These are phyloP conservation scores for Ogataea salicorniae DNA, from an alignment of 805 yeast species.

Conservation along the genomic window DNA sequence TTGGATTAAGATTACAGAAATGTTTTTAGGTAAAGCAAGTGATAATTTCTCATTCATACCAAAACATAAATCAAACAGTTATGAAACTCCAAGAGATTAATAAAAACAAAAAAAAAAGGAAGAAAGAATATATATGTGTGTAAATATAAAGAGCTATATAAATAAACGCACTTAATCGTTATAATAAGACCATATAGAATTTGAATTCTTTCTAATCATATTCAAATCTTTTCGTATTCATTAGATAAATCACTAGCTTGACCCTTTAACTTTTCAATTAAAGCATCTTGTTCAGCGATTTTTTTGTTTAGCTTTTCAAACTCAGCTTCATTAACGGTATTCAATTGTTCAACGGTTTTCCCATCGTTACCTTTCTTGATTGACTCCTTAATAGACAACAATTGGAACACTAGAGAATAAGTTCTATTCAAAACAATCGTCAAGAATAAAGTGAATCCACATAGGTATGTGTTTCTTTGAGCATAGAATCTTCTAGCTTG, in stretches of 20 bases:
- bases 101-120: background rate
- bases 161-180: background rate
- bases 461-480: constrained; percentile 91
- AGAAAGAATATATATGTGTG: background rate
- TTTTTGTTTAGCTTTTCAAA: constrained; percentile 44
- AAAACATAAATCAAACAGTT: constrained; percentile 91
- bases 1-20: constrained; percentile 93
- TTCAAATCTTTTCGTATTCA: constrained; percentile 46
- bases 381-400: constrained; percentile 59
- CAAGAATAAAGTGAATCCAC: constrained; percentile 91
- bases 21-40: constrained; percentile 87
- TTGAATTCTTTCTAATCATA: background rate
- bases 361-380: constrained; percentile 18
- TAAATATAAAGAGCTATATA: background rate
- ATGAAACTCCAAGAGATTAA: constrained; percentile 27
- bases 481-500: constrained; percentile 92
- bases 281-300: constrained; percentile 55
- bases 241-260: constrained; percentile 63
- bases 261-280: constrained; percentile 61
- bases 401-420: constrained; percentile 70
- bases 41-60: constrained; percentile 77
- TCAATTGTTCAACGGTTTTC: constrained; percentile 13
- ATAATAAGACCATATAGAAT: background rate
- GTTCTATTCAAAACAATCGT: constrained; percentile 84
- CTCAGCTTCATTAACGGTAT: constrained; percentile 31